Evolutionary conservation across 495 filamentous ascomycete species (phyloP), one percentile per base, ranked within the genome.

Genomic region (Pyrenopolyporus hunteri): DNA sequence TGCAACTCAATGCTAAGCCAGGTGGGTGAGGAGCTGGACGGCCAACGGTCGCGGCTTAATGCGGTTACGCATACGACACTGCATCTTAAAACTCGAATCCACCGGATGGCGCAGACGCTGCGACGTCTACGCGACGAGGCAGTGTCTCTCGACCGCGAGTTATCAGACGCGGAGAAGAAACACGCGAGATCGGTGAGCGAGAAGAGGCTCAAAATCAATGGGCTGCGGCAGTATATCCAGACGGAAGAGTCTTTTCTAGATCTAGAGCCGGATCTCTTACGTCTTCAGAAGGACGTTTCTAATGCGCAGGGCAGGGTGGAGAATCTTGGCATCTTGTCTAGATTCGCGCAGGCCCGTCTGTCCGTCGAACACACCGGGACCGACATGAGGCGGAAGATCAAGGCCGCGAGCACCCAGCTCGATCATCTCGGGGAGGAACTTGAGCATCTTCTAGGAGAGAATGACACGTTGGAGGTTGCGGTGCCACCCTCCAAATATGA

Each of bases 1-100:
- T 66, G 64, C 19, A 64, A 49, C 25, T 63, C 37, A 26, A 64
- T 72, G 57, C 28, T 69, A 10, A 65, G 57, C 37, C 49, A 58
- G 17, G 35, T 69, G 4, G 64, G 69, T 14, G 60, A 47, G 9
- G 61, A 72, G 29, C 7, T 51, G 5, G 20, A 23, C n/a, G 25
- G 6, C n/a, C 29, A 50, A 19, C 14, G 47, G 37, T 45, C 57
- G 4, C 33, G 46, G 28, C 44, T 49, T 32, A 46, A 42, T 2
- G 49, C 28, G n/a, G 37, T 36, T 39, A 40, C 33, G 13, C 46
- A 54, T 29, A 53, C 44, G 10, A 35, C 48, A 45, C 6, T 8
- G 33, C 26, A 56, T 33, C 26, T 58, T n/a, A 50, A 49, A 35
- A 32, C 7, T 50, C 55, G 55, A 32, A 11, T 50, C 28, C 23